Evolutionary conservation across 805 yeast genomes (phyloP), one percentile per base, ranked within the genome.

Genomic region (Wickerhamiella occidentalis): DNA sequence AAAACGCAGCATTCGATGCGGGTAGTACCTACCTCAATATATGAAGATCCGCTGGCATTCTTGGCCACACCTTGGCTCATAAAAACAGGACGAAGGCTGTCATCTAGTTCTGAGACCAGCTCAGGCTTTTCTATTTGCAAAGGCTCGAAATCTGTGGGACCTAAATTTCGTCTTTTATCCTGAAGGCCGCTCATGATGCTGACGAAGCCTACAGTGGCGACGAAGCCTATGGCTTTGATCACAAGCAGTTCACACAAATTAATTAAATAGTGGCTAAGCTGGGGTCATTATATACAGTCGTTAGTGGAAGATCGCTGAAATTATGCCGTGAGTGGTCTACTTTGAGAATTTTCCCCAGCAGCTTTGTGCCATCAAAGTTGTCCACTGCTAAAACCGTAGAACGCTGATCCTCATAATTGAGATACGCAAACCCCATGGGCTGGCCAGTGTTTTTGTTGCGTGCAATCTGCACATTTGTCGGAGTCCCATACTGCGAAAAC

Each of bases 401-500:
- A 45, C 82, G 68, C 64, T 79, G 85, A 56, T 84, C 85, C 56
- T 82, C 90, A 58, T 85, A 90, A 63, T 85, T 84, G 55, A 90
- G 63, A 66, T 79, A 87, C 3, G 82, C 92, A 69, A 80, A 85
- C 6, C 95, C 92, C 49, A 73, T 71, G 1, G 85, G 77, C 49
- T 74, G 73, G 2, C 86, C 85, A 0, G 82, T 73, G 2, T 70
- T 74, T 51, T 68, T 70, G 58, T 85, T 90, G 51, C 90, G 72
- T 22, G 77, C 74, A 47, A 88, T 67, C 47, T 80, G 77, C 30
- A 90, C 61, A 56, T 82, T 84, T 0, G 82, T 81, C 0, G 96
- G 96, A 17, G 79, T 74, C 0, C 97, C 97, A 63, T 76, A 90
- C 60, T 90, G 96, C 1, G 95, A 82, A 61, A 90, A 90, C 28